These are phyloP conservation scores for Sabuloglossum arenarium DNA, from an alignment of 495 filamentous ascomycete species.

Conservation along the genomic window DNA sequence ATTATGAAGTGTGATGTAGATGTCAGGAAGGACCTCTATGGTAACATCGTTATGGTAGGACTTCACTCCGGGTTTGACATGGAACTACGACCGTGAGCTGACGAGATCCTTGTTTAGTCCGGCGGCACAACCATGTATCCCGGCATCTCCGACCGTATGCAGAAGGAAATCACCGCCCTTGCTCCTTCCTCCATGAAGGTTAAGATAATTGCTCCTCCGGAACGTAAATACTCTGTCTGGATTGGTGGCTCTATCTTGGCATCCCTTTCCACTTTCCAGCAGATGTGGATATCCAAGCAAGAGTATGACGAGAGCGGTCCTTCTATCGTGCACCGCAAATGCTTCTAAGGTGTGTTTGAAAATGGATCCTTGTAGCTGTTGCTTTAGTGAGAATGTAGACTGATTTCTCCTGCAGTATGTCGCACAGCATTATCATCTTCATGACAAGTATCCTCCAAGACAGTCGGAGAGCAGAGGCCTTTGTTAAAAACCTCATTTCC, in stretches of 20 bases:
- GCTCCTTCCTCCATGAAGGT: slow-evolving; percentile 88
- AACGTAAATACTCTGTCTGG: slow-evolving; percentile 88
- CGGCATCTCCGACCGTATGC: slow-evolving; percentile 99
- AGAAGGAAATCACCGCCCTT: slow-evolving; percentile 99
- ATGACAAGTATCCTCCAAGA: not conserved
- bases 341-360: slow-evolving; percentile 58
- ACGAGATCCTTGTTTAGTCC: slow-evolving; percentile 34
- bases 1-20: slow-evolving; percentile 99
- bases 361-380: not conserved
- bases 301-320: slow-evolving; percentile 99
- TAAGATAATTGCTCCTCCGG: slow-evolving; percentile 58
- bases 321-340: slow-evolving; percentile 99
- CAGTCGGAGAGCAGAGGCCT: not conserved
- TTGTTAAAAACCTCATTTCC: not conserved
- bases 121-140: slow-evolving; percentile 99
- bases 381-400: not conserved
- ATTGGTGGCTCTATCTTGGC: slow-evolving; percentile 99
- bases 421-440: not conserved
- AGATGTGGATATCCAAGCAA: slow-evolving; percentile 99
- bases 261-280: slow-evolving; percentile 98
- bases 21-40: slow-evolving; percentile 97
- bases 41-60: slow-evolving; percentile 98
- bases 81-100: not conserved
- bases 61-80: slow-evolving; percentile 1
- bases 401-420: not conserved